Conservation (phyloP, 495 filamentous ascomycete genomes). For the Neurospora sp. region DNA sequence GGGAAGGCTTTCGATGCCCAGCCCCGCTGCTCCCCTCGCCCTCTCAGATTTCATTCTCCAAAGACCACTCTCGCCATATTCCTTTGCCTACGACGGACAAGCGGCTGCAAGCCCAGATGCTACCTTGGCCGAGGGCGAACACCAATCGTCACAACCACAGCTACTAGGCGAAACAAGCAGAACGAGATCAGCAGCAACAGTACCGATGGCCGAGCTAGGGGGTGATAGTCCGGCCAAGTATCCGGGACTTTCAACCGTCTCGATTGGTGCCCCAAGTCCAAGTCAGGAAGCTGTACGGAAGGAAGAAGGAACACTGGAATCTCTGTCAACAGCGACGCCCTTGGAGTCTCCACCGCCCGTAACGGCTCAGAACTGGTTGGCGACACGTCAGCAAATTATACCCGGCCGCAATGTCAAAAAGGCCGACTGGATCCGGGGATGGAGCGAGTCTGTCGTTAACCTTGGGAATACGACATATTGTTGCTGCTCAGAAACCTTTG, state of each 20-base stretch:
- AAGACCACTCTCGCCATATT: slow-evolving; percentile 9
- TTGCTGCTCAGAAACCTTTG: slow-evolving; percentile 15
- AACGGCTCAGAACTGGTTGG: slow-evolving; percentile 13
- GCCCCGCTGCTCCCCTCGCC: slow-evolving; percentile 13
- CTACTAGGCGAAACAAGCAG: background rate
- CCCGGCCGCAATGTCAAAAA: slow-evolving; percentile 20
- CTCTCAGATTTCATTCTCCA: slow-evolving; percentile 17
- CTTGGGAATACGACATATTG: slow-evolving; percentile 20
- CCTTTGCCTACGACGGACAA: slow-evolving; percentile 9
- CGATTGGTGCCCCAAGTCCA: background rate
- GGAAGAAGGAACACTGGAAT: background rate
- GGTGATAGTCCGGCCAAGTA: background rate
- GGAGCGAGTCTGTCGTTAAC: slow-evolving; percentile 17
- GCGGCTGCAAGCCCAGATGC: background rate
- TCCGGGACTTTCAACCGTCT: background rate
- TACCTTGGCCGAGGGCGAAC: slow-evolving; percentile 2
- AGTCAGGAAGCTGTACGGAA: background rate
- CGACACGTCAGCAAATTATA: slow-evolving; percentile 16
- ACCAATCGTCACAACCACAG: background rate
- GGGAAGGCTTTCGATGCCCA: slow-evolving; percentile 6
- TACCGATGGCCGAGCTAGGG: background rate
- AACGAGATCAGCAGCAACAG: background rate
- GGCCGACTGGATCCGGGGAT: slow-evolving; percentile 25
- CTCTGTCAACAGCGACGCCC: background rate
- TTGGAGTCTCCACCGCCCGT: background rate